These are phyloP conservation scores for Cinnamomum chago DNA, from an alignment of 164 flowering plant species.

Conservation along the genomic window DNA sequence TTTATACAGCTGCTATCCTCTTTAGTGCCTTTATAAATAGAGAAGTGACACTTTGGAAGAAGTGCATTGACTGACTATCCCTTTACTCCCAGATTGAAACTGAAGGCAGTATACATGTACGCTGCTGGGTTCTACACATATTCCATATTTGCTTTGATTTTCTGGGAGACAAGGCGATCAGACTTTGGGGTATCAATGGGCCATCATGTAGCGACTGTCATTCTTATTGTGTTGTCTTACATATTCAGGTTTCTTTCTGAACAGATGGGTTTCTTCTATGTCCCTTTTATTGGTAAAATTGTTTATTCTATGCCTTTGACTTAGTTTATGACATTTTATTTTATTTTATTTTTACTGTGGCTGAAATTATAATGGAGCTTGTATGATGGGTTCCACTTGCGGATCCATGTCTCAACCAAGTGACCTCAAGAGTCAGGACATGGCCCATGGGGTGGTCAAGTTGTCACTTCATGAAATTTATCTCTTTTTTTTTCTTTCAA, in stretches of 20 bases:
- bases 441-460: too few relatives aligned
- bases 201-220: slow-evolving; percentile 79
- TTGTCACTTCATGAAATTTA: too few relatives aligned
- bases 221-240: slow-evolving; percentile 80
- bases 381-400: too few relatives aligned
- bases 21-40: too few relatives aligned
- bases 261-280: background rate
- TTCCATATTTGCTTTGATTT: slow-evolving; percentile 86
- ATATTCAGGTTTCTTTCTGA: slow-evolving; percentile 49
- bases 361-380: background rate
- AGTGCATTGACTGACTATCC: slow-evolving; percentile 4
- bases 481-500: too few relatives aligned
- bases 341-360: background rate
- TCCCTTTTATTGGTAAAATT: background rate
- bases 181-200: slow-evolving; percentile 96
- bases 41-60: background rate
- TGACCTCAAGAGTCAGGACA: too few relatives aligned
- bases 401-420: too few relatives aligned
- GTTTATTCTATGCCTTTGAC: background rate
- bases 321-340: too few relatives aligned
- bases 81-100: slow-evolving; percentile 51
- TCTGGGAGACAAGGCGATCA: slow-evolving; percentile 97
- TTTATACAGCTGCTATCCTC: too few relatives aligned
- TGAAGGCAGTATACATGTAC: slow-evolving; percentile 82
- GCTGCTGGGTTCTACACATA: slow-evolving; percentile 88